Evolutionary conservation across 129 eudicot genomes (phyloP).

Genomic region (Flaveria linearis): DNA sequence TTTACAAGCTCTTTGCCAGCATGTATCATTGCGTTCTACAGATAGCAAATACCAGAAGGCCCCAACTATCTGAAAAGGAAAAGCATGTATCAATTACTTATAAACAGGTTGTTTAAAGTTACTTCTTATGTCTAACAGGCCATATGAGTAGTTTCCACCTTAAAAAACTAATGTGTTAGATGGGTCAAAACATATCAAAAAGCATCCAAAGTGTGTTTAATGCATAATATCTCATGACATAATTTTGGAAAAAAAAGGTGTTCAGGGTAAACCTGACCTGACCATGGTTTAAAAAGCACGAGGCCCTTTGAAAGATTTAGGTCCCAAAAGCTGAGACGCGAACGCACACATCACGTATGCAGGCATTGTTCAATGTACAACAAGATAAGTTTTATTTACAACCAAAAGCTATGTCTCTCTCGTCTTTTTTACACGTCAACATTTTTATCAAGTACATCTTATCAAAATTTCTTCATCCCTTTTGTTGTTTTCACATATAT

Average conservation of each 20-base stretch:
- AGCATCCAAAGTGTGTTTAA: conserved; percentile 1
- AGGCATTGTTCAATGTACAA: no score
- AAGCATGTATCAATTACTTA: neutral
- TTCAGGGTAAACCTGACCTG: neutral
- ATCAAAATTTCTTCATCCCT: no score
- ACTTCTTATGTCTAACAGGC: neutral
- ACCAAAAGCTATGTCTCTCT: no score
- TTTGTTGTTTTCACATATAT: no score
- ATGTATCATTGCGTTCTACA: conserved; percentile 79
- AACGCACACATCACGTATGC: no score
- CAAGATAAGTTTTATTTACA: neutral
- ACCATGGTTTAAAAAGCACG: neutral
- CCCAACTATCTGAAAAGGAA: conserved; percentile 81
- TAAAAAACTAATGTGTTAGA: neutral
- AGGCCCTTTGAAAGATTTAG: no score
- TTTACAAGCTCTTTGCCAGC: conserved; percentile 89
- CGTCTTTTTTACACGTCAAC: no score
- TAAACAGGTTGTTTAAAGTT: neutral
- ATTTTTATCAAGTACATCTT: no score
- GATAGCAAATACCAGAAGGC: conserved; percentile 90
- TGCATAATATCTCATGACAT: neutral
- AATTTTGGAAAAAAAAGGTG: neutral
- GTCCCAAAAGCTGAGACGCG: no score
- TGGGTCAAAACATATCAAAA: neutral
- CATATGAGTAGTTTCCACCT: neutral